Conservation (phyloP, 2,329 filamentous ascomycete species). For the Colletotrichum costaricense region DNA sequence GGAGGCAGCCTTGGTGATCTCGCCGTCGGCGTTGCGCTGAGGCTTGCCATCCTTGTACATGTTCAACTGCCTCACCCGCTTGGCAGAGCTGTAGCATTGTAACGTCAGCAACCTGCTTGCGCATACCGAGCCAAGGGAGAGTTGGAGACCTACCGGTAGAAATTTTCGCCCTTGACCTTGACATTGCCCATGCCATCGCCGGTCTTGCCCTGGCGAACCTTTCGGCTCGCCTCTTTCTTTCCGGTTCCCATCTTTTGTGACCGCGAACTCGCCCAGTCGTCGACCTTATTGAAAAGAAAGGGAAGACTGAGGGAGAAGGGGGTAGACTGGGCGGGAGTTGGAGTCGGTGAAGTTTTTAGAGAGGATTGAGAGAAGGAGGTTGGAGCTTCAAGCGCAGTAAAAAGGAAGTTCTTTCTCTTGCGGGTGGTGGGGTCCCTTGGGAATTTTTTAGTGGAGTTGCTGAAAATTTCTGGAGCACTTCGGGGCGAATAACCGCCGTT, state of each 20-base stretch:
- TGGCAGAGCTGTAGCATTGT: slow-evolving; percentile 65
- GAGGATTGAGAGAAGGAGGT: slow-evolving; percentile 36
- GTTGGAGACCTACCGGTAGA: slow-evolving; percentile 75
- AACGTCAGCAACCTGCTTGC: neutral
- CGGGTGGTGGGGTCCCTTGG: slow-evolving; percentile 23
- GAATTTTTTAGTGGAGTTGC: slow-evolving; percentile 34
- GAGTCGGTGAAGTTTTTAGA: slow-evolving; percentile 22
- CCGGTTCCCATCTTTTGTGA: slow-evolving; percentile 77
- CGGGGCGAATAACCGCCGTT: slow-evolving; percentile 24
- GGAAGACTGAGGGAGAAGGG: slow-evolving; percentile 2
- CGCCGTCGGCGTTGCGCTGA: slow-evolving; percentile 82
- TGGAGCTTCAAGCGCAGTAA: slow-evolving; percentile 22
- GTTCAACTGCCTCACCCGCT: slow-evolving; percentile 89
- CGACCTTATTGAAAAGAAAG: slow-evolving; percentile 36
- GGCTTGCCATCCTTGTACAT: slow-evolving; percentile 91
- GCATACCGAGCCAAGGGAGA: neutral
- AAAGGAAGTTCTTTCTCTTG: slow-evolving; percentile 33
- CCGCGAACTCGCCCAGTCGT: slow-evolving; percentile 35
- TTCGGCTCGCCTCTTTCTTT: slow-evolving; percentile 91
- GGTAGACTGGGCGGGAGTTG: slow-evolving; percentile 28
- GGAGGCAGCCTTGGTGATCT: slow-evolving; percentile 84
- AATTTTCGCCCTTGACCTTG: slow-evolving; percentile 96
- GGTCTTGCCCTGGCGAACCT: slow-evolving; percentile 85
- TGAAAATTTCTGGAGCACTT: slow-evolving; percentile 33
- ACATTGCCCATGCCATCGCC: slow-evolving; percentile 92